These are phyloP conservation scores for Globisporangium camurandrum DNA, from an alignment of 352 stramenopile species.

Conservation along the genomic window DNA sequence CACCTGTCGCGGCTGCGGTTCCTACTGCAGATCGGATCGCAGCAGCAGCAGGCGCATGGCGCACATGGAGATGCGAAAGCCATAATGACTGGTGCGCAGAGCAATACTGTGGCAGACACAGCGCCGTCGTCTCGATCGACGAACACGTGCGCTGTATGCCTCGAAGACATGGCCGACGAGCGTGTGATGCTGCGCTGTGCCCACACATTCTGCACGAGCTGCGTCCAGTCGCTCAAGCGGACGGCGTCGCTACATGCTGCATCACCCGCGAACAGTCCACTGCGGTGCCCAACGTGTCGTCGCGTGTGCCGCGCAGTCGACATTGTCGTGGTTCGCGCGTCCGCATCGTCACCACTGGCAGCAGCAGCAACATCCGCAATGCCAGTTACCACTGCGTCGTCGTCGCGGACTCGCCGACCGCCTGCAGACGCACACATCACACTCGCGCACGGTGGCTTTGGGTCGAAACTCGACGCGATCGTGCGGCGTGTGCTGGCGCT, in stretches of 20 bases:
- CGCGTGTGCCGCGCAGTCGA: conserved; percentile 17
- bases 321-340: conserved; percentile 19
- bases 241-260: too few relatives aligned
- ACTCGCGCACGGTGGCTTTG: conserved; percentile 26
- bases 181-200: conserved; percentile 80
- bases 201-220: conserved; percentile 70
- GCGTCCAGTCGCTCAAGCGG: conserved; percentile 25
- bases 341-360: too few relatives aligned
- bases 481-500: conserved; percentile 39
- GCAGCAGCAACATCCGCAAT: background rate
- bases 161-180: conserved; percentile 52
- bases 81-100: too few relatives aligned
- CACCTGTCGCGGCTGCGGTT: conserved; percentile 57
- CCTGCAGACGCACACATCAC: conserved; percentile 8
- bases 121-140: background rate
- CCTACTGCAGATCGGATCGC: conserved; percentile 36
- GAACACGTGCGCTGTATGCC: conserved; percentile 62
- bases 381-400: background rate
- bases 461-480: conserved; percentile 69
- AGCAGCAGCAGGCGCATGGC: conserved; percentile 7
- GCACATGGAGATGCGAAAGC: too few relatives aligned
- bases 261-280: too few relatives aligned
- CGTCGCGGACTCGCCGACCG: conserved; percentile 1
- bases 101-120: background rate
- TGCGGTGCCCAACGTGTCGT: conserved; percentile 60